Base-by-base conservation (phyloP, 495 filamentous ascomycete species). In the Lineolata rhizophorae region DNA sequence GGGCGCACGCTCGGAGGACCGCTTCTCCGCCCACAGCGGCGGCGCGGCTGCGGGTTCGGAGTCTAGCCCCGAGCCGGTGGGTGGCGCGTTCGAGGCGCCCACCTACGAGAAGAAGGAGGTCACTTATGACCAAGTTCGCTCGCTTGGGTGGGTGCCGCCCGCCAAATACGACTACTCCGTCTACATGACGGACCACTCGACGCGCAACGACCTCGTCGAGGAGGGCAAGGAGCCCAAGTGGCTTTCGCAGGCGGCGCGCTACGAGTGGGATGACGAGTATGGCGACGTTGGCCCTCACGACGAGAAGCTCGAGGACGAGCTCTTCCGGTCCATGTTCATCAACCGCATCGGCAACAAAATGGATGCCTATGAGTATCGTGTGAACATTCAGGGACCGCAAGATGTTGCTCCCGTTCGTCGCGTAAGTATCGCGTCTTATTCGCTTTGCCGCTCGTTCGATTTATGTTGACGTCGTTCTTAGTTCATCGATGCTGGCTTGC, bases 251-350 rank as follows among this genome's bases (percentile, higher is more conserved):
- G 71, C 71, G 17, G 43, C 42, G 1, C 28, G 71, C 11, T 95
- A 97, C 35, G 72, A 90, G 47, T 94, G 77, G 76, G 60, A 70
- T 6, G 79, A 79, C 2, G 80, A 91, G 3, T 74, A 61, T 38
- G 87, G 84, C n/a, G 35, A 38, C 11, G 32, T 38, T 20, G 35
- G 35, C 9, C 32, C 31, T 3, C 8, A 9, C 9, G 19, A 6
- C 15, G 32, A 32, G 12, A 13, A 20, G 14, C 32, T 38, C 14
- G 35, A 38, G 35, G 15, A 35, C 5, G 32, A 20, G 18, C 35
- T 38, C 6, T 38, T 38, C 35, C 16, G 20, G n/a, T 19, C 9
- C 8, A 6, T 9, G 22, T 14, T 31, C 32, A 4, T 5, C 24
- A 8, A 9, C 5, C 8, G 8, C 5, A 13, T 18, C 25, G 32